phyloP scores from a whole-genome alignment of 23 red algal species.

The Chondrus crispus region DNA sequence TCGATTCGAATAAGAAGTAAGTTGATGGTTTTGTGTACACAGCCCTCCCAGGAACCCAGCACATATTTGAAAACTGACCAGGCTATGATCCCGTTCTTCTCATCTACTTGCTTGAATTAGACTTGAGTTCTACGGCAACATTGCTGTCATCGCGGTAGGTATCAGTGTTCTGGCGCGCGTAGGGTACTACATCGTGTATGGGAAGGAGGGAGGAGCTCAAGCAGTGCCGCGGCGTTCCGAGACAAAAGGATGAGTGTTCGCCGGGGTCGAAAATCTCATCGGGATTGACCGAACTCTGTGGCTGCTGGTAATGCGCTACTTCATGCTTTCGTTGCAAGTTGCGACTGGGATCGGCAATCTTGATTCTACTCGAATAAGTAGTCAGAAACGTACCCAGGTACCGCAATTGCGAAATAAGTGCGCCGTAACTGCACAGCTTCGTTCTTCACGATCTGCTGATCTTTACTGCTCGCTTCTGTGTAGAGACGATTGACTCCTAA shows the following conservation, averaged over 20 bases:
- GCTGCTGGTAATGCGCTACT: too few species aligned
- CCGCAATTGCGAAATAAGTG: too few species aligned
- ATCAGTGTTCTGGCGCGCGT: slow-evolving; percentile 39
- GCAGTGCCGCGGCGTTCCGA: slow-evolving; percentile 29
- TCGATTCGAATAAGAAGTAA: slow-evolving; percentile 29
- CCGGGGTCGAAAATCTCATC: too few species aligned
- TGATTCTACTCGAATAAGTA: too few species aligned
- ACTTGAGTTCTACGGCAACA: slow-evolving; percentile 29
- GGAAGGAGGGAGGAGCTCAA: slow-evolving; percentile 53
- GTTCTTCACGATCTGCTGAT: too few species aligned
- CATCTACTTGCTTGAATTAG: background rate
- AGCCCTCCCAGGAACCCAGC: background rate
- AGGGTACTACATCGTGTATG: slow-evolving; percentile 49
- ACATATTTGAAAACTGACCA: background rate
- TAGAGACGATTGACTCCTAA: background rate
- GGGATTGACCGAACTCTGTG: too few species aligned
- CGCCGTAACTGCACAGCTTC: too few species aligned
- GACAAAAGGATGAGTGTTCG: too few species aligned
- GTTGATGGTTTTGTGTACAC: background rate
- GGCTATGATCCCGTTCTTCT: background rate
- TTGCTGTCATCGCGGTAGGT: slow-evolving; percentile 19
- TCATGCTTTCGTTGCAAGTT: too few species aligned
- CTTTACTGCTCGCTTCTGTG: too few species aligned
- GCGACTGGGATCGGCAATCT: too few species aligned
- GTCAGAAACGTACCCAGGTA: too few species aligned